Conservation (phyloP, 1,284 basidiomycete genomes). For the Laetiporus sulphureus region DNA sequence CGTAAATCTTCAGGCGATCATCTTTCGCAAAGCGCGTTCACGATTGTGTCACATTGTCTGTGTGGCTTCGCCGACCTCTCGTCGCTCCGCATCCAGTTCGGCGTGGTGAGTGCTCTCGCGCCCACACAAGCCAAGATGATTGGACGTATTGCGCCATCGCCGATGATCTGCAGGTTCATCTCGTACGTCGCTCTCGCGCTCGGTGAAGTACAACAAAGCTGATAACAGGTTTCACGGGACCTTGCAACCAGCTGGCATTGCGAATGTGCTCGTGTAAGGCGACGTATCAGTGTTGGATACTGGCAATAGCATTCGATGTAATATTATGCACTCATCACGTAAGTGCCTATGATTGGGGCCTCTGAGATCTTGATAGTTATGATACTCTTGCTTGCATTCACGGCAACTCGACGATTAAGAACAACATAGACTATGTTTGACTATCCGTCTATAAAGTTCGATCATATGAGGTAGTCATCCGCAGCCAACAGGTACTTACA, state of each 20-base stretch:
- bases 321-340: too few relatives aligned
- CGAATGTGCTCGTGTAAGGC: slow-evolving; percentile 37
- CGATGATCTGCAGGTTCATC: slow-evolving; percentile 78
- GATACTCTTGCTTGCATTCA: too few relatives aligned
- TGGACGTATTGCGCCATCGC: slow-evolving; percentile 63
- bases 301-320: too few relatives aligned
- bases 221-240: slow-evolving; percentile 31
- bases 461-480: too few relatives aligned
- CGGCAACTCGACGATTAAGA: too few relatives aligned
- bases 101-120: slow-evolving; percentile 79
- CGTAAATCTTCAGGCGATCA: slow-evolving; percentile 47
- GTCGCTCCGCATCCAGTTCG: slow-evolving; percentile 86
- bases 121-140: slow-evolving; percentile 72
- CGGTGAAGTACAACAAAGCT: slow-evolving; percentile 1
- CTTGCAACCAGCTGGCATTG: slow-evolving; percentile 67
- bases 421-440: too few relatives aligned
- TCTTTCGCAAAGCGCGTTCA: slow-evolving; percentile 68
- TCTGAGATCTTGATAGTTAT: too few relatives aligned
- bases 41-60: slow-evolving; percentile 76
- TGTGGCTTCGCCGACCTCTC: slow-evolving; percentile 89
- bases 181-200: slow-evolving; percentile 30
- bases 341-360: too few relatives aligned
- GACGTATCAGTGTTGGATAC: neutral
- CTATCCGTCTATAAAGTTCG: too few relatives aligned
- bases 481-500: too few relatives aligned